Evolutionary conservation across 2,329 filamentous ascomycete species (phyloP), one percentile per base, ranked within the genome.

Genomic region (Aspergillus persii): DNA sequence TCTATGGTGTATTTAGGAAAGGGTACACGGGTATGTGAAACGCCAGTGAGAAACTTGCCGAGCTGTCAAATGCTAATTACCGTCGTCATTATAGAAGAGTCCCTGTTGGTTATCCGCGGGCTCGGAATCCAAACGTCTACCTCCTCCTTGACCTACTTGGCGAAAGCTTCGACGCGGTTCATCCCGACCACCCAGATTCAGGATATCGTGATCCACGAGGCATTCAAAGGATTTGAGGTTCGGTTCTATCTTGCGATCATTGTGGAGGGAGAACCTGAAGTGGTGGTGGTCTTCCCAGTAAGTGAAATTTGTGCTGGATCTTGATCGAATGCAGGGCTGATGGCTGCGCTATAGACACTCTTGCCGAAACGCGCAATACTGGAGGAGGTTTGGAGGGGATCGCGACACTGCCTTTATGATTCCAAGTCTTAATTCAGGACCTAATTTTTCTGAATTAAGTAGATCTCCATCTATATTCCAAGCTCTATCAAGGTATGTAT

Each of bases 151-250:
- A 89, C 87, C 8, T 92, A 91, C 69, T 80, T 93, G 6, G 81
- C 82, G 41, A 80, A 81, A 8, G 77, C 84, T 2, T 81, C 83
- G 1, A 89, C 86, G n/a, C 80, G 87, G 53, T 91, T 91, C 74
- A 98, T 99, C 60, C 94, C 95, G 0, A 96, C 94, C 0, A 90
- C 89, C 49, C 88, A 91, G 76, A 96, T 99, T 59, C 91, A 91
- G 71, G 95, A 99, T 73, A 89, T 99, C 58, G 86, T 97, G 56
- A 90, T 99, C 53, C 92, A 97, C 73, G 95, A 99, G 80, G 95
- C 93, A 3, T 98, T 98, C 76, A 86, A 86, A 58, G 93, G 93
- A 0, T 96, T 97, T 70, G 91, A 93, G 77, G 92, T 98, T 39
- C 81, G 89, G 46, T 96, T 94, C 71, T 97, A 96, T 71, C 79